A percentile compares a stretch with the other conserved stretches of the same genome.
Conservation (phyloP, 2,329 filamentous ascomycete genomes). For the Ascochyta rabiei region DNA sequence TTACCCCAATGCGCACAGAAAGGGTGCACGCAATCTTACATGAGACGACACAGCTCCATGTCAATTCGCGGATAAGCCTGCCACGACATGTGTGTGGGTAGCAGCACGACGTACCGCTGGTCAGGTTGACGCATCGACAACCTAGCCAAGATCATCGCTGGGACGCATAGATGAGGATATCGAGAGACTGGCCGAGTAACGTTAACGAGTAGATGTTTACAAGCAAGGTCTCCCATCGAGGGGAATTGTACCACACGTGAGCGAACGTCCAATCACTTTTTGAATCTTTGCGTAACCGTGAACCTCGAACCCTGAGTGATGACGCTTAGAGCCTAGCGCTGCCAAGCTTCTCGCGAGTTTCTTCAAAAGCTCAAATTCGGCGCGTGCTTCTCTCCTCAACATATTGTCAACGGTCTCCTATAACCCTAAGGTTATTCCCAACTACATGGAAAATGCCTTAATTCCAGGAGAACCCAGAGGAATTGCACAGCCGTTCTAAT, state of each 20-base stretch:
- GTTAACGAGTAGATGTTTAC: neutral
- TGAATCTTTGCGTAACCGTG: neutral
- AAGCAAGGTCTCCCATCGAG: neutral
- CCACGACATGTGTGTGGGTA: neutral
- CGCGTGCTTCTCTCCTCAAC: constrained; percentile 28
- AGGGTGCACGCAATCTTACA: neutral
- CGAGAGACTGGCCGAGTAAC: neutral
- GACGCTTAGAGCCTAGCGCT: constrained; percentile 10
- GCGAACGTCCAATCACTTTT: neutral
- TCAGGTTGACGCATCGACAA: neutral
- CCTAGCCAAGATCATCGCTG: neutral
- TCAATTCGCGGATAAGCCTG: neutral
- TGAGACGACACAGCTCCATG: neutral
- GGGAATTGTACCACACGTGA: neutral
- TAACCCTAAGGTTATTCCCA: constrained; percentile 35
- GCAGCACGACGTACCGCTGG: neutral
- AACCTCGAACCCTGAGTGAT: neutral
- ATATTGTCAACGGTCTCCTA: constrained; percentile 40
- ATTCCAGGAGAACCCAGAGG: constrained; percentile 44
- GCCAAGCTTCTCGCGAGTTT: constrained; percentile 12
- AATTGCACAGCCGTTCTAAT: constrained; percentile 49
- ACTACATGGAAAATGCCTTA: constrained; percentile 35
- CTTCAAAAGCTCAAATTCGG: constrained; percentile 5
- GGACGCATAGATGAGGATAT: neutral
- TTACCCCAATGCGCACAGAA: neutral